Conservation (phyloP, 768 basidiomycete genomes). For the Suillus bovinus region DNA sequence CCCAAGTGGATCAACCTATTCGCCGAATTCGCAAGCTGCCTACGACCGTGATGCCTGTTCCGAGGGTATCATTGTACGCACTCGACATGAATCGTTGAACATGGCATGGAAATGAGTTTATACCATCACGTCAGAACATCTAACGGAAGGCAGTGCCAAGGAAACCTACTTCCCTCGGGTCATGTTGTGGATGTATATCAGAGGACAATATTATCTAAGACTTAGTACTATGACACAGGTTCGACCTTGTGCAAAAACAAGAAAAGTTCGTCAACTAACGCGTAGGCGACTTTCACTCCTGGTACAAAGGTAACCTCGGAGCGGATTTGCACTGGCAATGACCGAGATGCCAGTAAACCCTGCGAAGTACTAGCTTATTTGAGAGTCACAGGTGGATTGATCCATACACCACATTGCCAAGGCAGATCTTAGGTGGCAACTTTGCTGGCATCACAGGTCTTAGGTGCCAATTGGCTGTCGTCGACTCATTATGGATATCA, state of each 20-base stretch:
- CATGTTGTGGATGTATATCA: not conserved
- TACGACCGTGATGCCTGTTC: not conserved
- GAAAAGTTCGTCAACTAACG: not conserved
- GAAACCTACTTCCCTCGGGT: not conserved
- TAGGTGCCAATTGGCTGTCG: not conserved
- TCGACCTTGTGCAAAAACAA: not conserved
- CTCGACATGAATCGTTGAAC: not conserved
- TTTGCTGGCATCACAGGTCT: no score
- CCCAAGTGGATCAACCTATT: not conserved
- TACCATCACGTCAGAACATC: not conserved
- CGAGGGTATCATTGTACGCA: not conserved
- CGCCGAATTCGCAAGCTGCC: constrained; percentile 1
- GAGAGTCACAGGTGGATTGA: not conserved
- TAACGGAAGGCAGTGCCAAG: not conserved
- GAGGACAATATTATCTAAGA: not conserved
- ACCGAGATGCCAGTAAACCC: not conserved
- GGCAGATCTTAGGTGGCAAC: no score
- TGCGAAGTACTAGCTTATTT: not conserved
- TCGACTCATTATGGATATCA: not conserved
- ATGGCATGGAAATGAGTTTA: not conserved
- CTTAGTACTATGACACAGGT: not conserved
- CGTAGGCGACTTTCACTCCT: not conserved
- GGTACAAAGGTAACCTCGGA: not conserved
- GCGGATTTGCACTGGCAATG: not conserved
- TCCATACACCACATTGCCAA: not conserved